Evolutionary conservation across 306 rosid species (phyloP), one percentile per base, ranked within the genome.

Genomic region (Sicyos edulis): DNA sequence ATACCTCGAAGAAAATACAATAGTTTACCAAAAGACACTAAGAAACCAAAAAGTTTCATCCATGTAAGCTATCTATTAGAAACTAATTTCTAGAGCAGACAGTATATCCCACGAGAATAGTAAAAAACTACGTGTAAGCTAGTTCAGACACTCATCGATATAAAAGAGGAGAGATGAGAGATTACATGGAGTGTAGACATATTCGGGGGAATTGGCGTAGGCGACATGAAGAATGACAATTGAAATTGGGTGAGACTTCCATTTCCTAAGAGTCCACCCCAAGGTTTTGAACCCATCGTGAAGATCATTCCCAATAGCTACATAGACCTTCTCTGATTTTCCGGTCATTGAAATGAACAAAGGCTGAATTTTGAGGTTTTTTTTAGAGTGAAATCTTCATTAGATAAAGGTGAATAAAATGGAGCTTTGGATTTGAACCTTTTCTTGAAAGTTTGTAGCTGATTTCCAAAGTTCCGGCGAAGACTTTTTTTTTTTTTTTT

Each of bases 111-210:
- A n/a, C n/a, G n/a, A n/a, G n/a, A n/a, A n/a, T n/a, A n/a, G n/a
- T n/a, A n/a, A n/a, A n/a, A n/a, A n/a, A n/a, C n/a, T n/a, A 26
- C 29, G 29, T 3, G 3, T 3, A 26, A 26, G 3, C 29, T 26
- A 26, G 29, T 3, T 3, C 3, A 3, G 1, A 26, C 29, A 26
- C 29, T 26, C 29, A 26, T 26, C 2, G 29, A 26, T 26, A 26
- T 26, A 26, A 26, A 26, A 26, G 29, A 26, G 29, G 29, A 26
- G 29, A 26, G 29, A 26, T 26, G 29, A 34, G 19, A 82, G 75
- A 86, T 84, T 75, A 92, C 97, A 86, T 32, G 90, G 92, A 79
- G 96, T 92, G 44, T 73, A 42, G 52, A 92, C 96, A 78, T 76
- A 88, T 34, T 89, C 92, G 71, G 11, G 77, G 67, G 86, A 75